Percentiles rank a stretch among this genome's conserved stretches.
Evolutionary conservation across 257 asterid species (phyloP).

Genomic region (Salvia splendens): DNA sequence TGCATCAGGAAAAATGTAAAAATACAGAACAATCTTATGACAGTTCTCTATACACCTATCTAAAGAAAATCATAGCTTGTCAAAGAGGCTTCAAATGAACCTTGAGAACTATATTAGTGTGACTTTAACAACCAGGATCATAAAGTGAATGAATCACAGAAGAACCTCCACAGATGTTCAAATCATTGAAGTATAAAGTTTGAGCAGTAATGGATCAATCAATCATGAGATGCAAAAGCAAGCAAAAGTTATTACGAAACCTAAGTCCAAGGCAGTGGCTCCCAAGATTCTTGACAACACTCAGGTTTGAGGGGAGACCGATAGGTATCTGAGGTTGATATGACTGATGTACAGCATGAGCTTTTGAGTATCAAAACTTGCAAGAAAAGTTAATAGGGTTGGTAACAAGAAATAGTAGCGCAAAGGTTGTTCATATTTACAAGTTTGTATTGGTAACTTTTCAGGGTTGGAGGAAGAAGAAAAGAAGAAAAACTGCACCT

Average conservation of each 20-base stretch:
- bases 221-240: slow-evolving; percentile 8
- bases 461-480: slow-evolving; percentile 16
- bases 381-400: background rate
- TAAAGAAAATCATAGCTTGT: slow-evolving; percentile 15
- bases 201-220: slow-evolving; percentile 14
- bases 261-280: slow-evolving; percentile 19
- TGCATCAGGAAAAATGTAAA: slow-evolving; percentile 21
- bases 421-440: slow-evolving; percentile 13
- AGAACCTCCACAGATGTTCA: slow-evolving; percentile 8
- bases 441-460: background rate
- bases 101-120: slow-evolving; percentile 2
- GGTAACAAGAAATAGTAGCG: slow-evolving; percentile 11
- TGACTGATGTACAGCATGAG: background rate
- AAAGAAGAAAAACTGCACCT: slow-evolving; percentile 46
- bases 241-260: slow-evolving; percentile 12
- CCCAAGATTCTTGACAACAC: background rate
- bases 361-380: background rate
- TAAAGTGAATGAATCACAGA: slow-evolving; percentile 18
- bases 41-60: slow-evolving; percentile 10
- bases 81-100: background rate
- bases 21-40: slow-evolving; percentile 17
- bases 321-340: slow-evolving; percentile 12
- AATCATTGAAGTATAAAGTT: slow-evolving; percentile 12
- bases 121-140: background rate
- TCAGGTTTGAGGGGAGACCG: slow-evolving; percentile 10